phyloP scores from a whole-genome alignment of 257 asterid genomes.

The Fraxinus pennsylvanica region DNA sequence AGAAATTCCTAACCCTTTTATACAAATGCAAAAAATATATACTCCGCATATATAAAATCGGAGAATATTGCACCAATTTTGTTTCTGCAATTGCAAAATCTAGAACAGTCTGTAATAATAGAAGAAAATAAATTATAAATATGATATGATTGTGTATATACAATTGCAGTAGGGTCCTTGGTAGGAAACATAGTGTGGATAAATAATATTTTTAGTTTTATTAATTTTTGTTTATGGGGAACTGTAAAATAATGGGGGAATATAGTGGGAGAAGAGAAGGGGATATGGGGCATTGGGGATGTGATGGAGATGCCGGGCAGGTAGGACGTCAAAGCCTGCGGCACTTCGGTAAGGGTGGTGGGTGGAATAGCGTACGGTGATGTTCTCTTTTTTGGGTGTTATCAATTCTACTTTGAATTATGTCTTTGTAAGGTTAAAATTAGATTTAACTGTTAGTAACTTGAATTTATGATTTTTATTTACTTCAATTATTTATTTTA shows the following conservation, averaged over 20 bases:
- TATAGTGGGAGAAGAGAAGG: conserved; percentile 20
- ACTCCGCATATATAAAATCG: conserved; percentile 26
- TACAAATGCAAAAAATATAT: conserved; percentile 35
- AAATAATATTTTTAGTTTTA: not conserved
- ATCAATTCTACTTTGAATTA: too few relatives aligned
- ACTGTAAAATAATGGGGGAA: conserved; percentile 25
- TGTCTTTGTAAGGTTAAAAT: too few relatives aligned
- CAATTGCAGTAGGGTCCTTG: too few relatives aligned
- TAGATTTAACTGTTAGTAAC: too few relatives aligned
- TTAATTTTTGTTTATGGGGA: conserved; percentile 7
- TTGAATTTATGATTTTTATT: too few relatives aligned
- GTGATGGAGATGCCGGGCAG: conserved; percentile 31
- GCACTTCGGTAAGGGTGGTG: too few relatives aligned
- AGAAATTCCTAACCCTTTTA: conserved; percentile 31
- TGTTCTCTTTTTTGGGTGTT: too few relatives aligned
- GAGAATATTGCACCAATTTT: conserved; percentile 27
- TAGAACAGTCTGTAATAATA: conserved; percentile 25
- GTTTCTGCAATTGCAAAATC: not conserved
- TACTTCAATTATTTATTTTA: too few relatives aligned
- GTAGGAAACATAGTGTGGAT: conserved; percentile 32
- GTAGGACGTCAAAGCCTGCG: too few relatives aligned
- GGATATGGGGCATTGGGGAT: conserved; percentile 8
- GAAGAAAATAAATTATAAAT: not conserved
- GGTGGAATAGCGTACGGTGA: too few relatives aligned
- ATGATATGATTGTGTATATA: not conserved